phyloP scores from a whole-genome alignment of 352 stramenopile species.

The Phytophthora constricta region DNA sequence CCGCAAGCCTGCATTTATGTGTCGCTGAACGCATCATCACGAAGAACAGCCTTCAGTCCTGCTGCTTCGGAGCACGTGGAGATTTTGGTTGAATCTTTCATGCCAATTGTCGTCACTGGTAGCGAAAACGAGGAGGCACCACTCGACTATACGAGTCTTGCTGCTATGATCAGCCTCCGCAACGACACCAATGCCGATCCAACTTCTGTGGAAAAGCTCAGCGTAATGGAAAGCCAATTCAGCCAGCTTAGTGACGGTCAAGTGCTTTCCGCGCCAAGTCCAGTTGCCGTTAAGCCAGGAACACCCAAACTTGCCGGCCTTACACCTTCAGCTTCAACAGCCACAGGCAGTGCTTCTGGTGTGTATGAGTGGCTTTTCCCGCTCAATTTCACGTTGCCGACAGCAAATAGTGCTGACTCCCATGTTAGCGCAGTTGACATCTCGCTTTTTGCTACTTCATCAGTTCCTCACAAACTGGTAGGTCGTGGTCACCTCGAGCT shows the following conservation, averaged over 20 bases:
- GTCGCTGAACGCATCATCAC: constrained; percentile 22
- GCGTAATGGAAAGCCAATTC: constrained; percentile 24
- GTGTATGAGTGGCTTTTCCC: constrained; percentile 49
- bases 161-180: constrained; percentile 10
- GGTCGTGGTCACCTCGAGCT: constrained; percentile 34
- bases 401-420: constrained; percentile 2
- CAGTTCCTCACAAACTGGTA: constrained; percentile 14
- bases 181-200: background rate
- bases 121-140: constrained; percentile 26
- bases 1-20: constrained; percentile 24
- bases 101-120: constrained; percentile 31
- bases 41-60: background rate
- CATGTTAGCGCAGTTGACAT: constrained; percentile 23
- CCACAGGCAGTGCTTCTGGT: constrained; percentile 8
- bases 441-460: constrained; percentile 34
- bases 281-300: background rate
- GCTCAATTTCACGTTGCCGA: constrained; percentile 23
- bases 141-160: constrained; percentile 26
- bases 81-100: constrained; percentile 35
- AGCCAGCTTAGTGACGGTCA: constrained; percentile 22
- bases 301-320: constrained; percentile 16
- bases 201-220: background rate
- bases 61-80: constrained; percentile 27
- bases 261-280: background rate
- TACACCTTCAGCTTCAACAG: constrained; percentile 27